Evolutionary conservation across 2,329 filamentous ascomycete genomes (phyloP).

Genomic region (Celoporthe dispersa): DNA sequence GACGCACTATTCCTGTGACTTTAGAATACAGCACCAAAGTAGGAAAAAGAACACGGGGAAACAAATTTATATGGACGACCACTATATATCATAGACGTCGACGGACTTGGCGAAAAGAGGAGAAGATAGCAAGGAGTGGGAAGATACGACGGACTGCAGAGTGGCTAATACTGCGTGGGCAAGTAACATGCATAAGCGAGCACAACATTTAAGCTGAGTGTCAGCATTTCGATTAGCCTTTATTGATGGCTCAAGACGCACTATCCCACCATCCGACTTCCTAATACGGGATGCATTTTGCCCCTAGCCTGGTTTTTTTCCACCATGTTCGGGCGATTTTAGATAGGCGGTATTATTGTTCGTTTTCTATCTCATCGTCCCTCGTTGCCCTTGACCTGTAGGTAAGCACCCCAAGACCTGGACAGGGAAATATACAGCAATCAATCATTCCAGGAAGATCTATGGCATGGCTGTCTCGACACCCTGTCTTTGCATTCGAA

Average conservation of each 20-base stretch:
- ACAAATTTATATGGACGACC: not conserved
- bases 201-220: not conserved
- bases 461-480: not conserved
- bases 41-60: not conserved
- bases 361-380: not conserved
- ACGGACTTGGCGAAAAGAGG: not conserved
- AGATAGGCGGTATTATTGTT: not conserved
- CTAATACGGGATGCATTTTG: not conserved
- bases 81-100: not conserved
- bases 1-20: not conserved
- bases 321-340: not conserved
- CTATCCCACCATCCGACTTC: not conserved
- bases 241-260: not conserved
- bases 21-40: not conserved
- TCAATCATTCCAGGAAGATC: too few relatives aligned
- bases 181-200: slow-evolving; percentile 10
- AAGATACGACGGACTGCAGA: not conserved
- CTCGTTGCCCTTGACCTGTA: not conserved
- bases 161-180: not conserved
- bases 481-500: not conserved
- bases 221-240: not conserved
- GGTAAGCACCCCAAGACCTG: not conserved
- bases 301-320: not conserved
- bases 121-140: not conserved
- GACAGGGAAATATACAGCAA: not conserved